phyloP scores from a whole-genome alignment of 2,329 filamentous ascomycete species.

The Xylaria sp. region DNA sequence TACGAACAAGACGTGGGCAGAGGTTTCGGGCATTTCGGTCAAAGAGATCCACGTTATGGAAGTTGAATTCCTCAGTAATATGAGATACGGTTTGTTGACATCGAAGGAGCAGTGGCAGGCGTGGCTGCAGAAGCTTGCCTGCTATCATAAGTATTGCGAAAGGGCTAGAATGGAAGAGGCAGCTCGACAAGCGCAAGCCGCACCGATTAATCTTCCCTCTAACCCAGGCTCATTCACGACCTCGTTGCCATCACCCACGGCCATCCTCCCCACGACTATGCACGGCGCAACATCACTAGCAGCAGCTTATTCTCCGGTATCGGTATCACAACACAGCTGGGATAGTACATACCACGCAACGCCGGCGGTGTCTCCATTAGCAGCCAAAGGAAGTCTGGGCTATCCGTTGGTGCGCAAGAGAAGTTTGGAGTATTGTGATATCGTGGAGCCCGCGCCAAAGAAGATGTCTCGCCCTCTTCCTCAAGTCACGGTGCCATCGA shows the following conservation, averaged over 20 bases:
- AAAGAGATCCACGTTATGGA: conserved; percentile 99
- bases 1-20: conserved; percentile 99
- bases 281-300: conserved; percentile 45
- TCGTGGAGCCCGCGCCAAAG: conserved; percentile 61
- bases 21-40: conserved; percentile 92
- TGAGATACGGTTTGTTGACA: conserved; percentile 90
- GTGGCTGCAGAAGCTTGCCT: conserved; percentile 83
- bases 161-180: conserved; percentile 57
- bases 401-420: conserved; percentile 54
- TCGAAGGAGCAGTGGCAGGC: conserved; percentile 85
- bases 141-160: conserved; percentile 84
- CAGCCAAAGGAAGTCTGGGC: conserved; percentile 52
- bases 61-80: conserved; percentile 98
- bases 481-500: conserved; percentile 33
- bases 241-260: conserved; percentile 57
- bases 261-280: conserved; percentile 42
- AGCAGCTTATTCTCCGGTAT: conserved; percentile 50
- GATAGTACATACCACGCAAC: conserved; percentile 46
- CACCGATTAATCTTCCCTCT: conserved; percentile 49
- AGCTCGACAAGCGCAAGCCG: conserved; percentile 40
- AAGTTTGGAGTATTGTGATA: conserved; percentile 54
- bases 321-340: conserved; percentile 45
- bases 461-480: conserved; percentile 46
- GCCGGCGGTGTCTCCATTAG: conserved; percentile 54
- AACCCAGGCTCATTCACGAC: conserved; percentile 48